Evolutionary conservation across 2,329 filamentous ascomycete species (phyloP), one percentile per base, ranked within the genome.

Genomic region (Hymenotorrendiella dingleyae): DNA sequence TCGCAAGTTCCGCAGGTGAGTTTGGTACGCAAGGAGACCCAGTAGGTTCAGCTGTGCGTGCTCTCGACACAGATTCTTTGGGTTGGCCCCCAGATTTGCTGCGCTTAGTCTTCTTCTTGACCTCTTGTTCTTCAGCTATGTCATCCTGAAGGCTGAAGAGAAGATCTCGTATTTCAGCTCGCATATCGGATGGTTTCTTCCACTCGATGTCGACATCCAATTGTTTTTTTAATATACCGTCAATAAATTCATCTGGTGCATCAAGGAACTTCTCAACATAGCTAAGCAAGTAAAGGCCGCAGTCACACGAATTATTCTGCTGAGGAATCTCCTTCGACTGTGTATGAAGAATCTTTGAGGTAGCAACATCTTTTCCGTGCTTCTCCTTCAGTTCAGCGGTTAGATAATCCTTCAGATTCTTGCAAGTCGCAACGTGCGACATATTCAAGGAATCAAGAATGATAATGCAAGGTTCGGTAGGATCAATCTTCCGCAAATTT

Each of bases 271-370:
- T 80, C 51, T 88, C 77, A 40, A 94, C 72, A 57, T 97, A 98
- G 2, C 82, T 84, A 4, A 96, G 68, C 3, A 97, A 68, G 54
- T 85, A 98, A 0, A 96, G 68, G 7, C 93, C 93, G 57, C 93
- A 98, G 60, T 98, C 93, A 48, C 78, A 90, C 54, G 75, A 85
- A 58, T 98, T 97, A 36, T 78, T 67, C 62, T 98, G 93, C 47
- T 76, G 67, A 0, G 93, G 91, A 11, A 96, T 82, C 6, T 74
- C 71, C 46, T 77, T 84, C 4, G 86, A 86, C 28, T 80, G 88
- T 69, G 86, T 80, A 4, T 76, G 78, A 23, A 67, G 42, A 14
- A 52, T 41, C 14, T 46, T 40, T 2, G 55, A 45, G 23, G 60
- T 56, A 14, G 55, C 48, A 21, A 67, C 60, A 3, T 60, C 60